phyloP scores from a whole-genome alignment of 2,329 filamentous ascomycete species.

The Fusarium irregulare region DNA sequence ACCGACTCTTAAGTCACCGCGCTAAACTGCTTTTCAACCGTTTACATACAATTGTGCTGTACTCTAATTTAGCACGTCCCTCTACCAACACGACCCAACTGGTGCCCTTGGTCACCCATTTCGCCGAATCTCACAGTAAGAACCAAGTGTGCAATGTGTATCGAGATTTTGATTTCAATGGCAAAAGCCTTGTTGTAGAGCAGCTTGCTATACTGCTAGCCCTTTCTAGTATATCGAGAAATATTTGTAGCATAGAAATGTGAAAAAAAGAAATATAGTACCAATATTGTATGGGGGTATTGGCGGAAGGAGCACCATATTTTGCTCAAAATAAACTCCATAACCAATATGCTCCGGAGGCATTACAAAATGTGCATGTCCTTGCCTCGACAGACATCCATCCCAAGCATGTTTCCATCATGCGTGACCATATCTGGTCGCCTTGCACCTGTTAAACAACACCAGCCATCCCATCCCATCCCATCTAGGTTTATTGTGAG shows the following conservation, averaged over 20 bases:
- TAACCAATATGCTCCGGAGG: slow-evolving; percentile 25
- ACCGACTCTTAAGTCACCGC: neutral
- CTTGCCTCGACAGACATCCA: slow-evolving; percentile 28
- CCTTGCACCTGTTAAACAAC: slow-evolving; percentile 25
- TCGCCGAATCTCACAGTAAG: neutral
- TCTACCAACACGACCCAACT: neutral
- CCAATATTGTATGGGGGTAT: slow-evolving; percentile 29
- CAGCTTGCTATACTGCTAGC: slow-evolving; percentile 2
- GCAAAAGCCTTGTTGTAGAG: neutral
- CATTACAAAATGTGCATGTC: slow-evolving; percentile 17
- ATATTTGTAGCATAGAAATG: slow-evolving; percentile 19
- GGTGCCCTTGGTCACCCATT: neutral
- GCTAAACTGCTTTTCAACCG: neutral
- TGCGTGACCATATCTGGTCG: slow-evolving; percentile 30
- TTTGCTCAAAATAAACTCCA: slow-evolving; percentile 27
- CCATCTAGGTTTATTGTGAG: slow-evolving; percentile 33
- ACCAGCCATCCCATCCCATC: slow-evolving; percentile 8
- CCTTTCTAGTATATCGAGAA: slow-evolving; percentile 13
- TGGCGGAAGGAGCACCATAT: slow-evolving; percentile 15
- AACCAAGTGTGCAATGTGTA: slow-evolving; percentile 1
- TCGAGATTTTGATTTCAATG: slow-evolving; percentile 4
- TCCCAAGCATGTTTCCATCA: slow-evolving; percentile 39
- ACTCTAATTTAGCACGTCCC: slow-evolving; percentile 6
- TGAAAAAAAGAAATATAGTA: neutral
- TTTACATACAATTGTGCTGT: neutral